Conservation (phyloP, 2,329 filamentous ascomycete species). For the Grosmannia penicillata region DNA sequence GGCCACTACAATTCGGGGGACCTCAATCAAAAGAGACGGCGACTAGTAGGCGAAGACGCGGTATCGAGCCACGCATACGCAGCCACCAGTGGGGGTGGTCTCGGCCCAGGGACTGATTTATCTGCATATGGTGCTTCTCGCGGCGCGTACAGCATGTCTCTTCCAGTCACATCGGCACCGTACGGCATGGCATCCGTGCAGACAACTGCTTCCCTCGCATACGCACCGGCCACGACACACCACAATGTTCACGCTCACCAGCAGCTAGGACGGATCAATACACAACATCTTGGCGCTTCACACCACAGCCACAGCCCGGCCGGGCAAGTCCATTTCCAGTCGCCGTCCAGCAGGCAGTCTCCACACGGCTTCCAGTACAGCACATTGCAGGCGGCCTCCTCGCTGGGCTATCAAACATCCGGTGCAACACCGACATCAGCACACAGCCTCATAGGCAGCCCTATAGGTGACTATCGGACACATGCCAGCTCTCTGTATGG, state of each 20-base stretch:
- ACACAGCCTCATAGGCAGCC: slow-evolving; percentile 5
- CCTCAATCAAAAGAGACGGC: slow-evolving; percentile 5
- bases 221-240: neutral
- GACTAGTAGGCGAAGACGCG: slow-evolving; percentile 5
- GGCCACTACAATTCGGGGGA: slow-evolving; percentile 4
- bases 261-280: slow-evolving; percentile 8
- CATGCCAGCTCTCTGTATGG: slow-evolving; percentile 6
- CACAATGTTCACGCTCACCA: neutral
- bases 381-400: slow-evolving; percentile 6
- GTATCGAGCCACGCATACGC: neutral
- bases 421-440: slow-evolving; percentile 6
- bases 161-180: slow-evolving; percentile 7
- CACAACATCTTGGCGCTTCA: slow-evolving; percentile 3
- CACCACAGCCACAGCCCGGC: slow-evolving; percentile 2
- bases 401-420: slow-evolving; percentile 7
- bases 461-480: slow-evolving; percentile 6
- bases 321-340: slow-evolving; percentile 5
- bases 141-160: slow-evolving; percentile 2
- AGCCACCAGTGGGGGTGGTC: neutral
- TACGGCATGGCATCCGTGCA: slow-evolving; percentile 5
- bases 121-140: slow-evolving; percentile 3
- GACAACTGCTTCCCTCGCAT: neutral
- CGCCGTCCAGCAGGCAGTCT: slow-evolving; percentile 7
- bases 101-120: neutral
- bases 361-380: slow-evolving; percentile 8